phyloP scores from a whole-genome alignment of 805 yeast genomes.

The Cyberlindnera maritima region DNA sequence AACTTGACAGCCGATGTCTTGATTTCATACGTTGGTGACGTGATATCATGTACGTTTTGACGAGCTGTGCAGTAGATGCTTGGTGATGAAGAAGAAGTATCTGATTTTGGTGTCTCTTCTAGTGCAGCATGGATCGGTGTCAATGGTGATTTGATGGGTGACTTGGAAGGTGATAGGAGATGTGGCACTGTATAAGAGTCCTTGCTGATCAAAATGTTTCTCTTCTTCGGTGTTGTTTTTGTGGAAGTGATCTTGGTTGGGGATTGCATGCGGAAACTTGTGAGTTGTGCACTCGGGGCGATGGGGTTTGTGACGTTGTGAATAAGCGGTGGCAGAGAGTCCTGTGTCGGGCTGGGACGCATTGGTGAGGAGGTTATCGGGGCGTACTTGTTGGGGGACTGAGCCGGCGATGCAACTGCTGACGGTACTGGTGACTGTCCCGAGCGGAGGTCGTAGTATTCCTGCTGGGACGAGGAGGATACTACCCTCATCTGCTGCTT shows the following conservation, averaged over 20 bases:
- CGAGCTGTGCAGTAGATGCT: slow-evolving; percentile 18
- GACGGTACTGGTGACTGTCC: slow-evolving; percentile 12
- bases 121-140: background rate
- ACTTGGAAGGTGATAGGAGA: slow-evolving; percentile 14
- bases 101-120: background rate
- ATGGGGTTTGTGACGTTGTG: background rate
- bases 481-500: background rate
- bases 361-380: slow-evolving; percentile 9
- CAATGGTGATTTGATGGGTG: background rate
- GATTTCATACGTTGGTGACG: slow-evolving; percentile 8
- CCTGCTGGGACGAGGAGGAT: slow-evolving; percentile 8
- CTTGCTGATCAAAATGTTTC: slow-evolving; percentile 13
- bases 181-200: slow-evolving; percentile 23
- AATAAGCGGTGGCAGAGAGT: background rate
- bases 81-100: slow-evolving; percentile 8
- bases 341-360: slow-evolving; percentile 2
- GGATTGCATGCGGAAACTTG: slow-evolving; percentile 26
- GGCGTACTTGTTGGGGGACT: background rate
- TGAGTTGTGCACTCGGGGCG: slow-evolving; percentile 24
- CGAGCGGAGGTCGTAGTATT: slow-evolving; percentile 11
- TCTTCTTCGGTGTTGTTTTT: slow-evolving; percentile 17
- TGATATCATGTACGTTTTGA: background rate
- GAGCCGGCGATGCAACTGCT: background rate
- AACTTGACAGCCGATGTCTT: slow-evolving; percentile 18
- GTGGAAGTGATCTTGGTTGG: slow-evolving; percentile 19